Percentiles rank a stretch among this genome's conserved stretches.
Conservation (phyloP, 2,329 filamentous ascomycete species). For the Penicillium olsonii region DNA sequence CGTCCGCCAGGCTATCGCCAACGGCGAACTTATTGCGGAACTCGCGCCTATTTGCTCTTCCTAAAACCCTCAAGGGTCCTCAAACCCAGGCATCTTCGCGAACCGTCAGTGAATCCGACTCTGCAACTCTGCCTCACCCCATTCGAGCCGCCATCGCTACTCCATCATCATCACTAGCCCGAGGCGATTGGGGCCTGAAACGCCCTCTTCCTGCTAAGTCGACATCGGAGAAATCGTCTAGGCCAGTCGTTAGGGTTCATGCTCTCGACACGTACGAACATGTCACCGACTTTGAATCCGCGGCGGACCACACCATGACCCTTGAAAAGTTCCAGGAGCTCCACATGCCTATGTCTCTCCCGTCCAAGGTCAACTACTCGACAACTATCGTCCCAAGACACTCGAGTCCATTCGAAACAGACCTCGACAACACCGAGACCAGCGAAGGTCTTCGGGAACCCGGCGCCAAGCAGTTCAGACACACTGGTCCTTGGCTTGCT, state of each 20-base stretch:
- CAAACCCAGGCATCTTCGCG: constrained; percentile 51
- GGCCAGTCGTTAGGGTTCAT: constrained; percentile 74
- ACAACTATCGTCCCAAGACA: constrained; percentile 32
- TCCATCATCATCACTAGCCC: constrained; percentile 67
- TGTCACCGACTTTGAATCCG: constrained; percentile 84
- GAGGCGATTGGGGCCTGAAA: constrained; percentile 93
- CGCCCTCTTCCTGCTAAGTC: constrained; percentile 75
- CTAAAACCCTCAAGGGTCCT: constrained; percentile 69
- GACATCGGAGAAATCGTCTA: constrained; percentile 66
- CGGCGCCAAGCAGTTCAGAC: constrained; percentile 55
- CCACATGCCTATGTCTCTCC: constrained; percentile 67
- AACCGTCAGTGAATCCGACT: constrained; percentile 59
- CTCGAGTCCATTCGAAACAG: constrained; percentile 44
- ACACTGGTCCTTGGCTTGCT: constrained; percentile 60
- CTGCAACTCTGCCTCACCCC: constrained; percentile 76
- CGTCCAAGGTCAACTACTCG: constrained; percentile 35
- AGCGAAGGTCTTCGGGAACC: constrained; percentile 34
- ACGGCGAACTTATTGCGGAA: constrained; percentile 73
- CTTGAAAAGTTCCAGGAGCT: constrained; percentile 86
- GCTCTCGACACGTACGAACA: constrained; percentile 83
- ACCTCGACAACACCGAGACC: constrained; percentile 48
- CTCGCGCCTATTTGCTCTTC: constrained; percentile 88
- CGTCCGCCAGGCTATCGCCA: constrained; percentile 54
- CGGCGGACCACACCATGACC: constrained; percentile 77
- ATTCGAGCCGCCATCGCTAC: constrained; percentile 81